Evolutionary conservation across 2,329 filamentous ascomycete genomes (phyloP).

Genomic region (Pseudocercospora fijiensis): DNA sequence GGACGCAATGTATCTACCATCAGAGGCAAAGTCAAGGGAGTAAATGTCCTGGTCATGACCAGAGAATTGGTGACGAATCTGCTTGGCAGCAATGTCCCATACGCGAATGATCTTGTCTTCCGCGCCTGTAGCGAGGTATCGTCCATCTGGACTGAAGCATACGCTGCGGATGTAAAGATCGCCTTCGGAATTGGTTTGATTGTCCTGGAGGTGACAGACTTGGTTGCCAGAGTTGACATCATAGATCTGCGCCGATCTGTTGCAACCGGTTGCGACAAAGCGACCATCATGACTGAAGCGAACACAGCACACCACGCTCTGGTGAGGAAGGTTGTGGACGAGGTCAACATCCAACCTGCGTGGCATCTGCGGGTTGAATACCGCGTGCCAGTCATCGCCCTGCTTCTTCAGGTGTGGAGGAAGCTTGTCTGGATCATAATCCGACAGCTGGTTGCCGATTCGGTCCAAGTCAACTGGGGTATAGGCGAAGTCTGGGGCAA

Average conservation of each 20-base stretch:
- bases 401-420: constrained; percentile 86
- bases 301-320: constrained; percentile 97
- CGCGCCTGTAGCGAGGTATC: constrained; percentile 89
- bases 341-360: constrained; percentile 90
- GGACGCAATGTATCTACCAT: constrained; percentile 90
- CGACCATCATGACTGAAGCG: constrained; percentile 95
- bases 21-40: constrained; percentile 89
- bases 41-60: constrained; percentile 99
- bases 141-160: constrained; percentile 96
- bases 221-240: constrained; percentile 85
- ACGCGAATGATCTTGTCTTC: constrained; percentile 97
- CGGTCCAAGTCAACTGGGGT: constrained; percentile 41
- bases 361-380: constrained; percentile 86
- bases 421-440: constrained; percentile 82
- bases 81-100: constrained; percentile 84
- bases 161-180: constrained; percentile 97
- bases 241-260: constrained; percentile 98
- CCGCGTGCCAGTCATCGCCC: constrained; percentile 88
- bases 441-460: constrained; percentile 72
- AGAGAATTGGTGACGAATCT: constrained; percentile 89
- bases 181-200: constrained; percentile 79
- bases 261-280: constrained; percentile 94
- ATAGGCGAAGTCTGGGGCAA: constrained; percentile 36
- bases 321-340: constrained; percentile 86
- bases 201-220: constrained; percentile 86